phyloP scores from a whole-genome alignment of 1,284 basidiomycete genomes.

The Pascua sp. region DNA sequence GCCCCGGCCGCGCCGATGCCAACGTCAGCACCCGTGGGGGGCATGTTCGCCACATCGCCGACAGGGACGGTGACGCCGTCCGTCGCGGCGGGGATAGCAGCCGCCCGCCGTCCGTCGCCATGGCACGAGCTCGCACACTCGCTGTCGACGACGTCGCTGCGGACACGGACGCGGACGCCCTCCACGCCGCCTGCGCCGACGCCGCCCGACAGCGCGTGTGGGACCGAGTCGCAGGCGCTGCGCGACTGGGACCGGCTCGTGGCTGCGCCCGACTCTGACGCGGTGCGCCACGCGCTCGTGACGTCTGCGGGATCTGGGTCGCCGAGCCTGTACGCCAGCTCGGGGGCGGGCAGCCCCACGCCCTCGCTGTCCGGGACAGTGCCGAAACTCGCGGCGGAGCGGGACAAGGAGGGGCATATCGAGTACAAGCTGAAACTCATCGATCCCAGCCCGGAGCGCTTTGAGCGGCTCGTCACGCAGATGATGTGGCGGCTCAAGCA shows the following conservation, averaged over 20 bases:
- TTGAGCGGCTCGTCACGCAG: slow-evolving; percentile 72
- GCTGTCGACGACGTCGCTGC: slow-evolving; percentile 32
- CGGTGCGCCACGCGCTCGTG: slow-evolving; percentile 33
- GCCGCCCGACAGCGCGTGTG: slow-evolving; percentile 1
- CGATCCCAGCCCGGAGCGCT: slow-evolving; percentile 47
- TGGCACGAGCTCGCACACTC: slow-evolving; percentile 45
- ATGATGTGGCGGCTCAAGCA: slow-evolving; percentile 91
- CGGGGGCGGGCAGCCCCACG: background rate
- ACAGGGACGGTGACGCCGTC: background rate
- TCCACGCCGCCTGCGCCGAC: slow-evolving; percentile 3
- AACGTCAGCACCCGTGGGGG: too few species aligned
- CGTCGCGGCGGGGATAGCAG: background rate
- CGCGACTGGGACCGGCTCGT: slow-evolving; percentile 40
- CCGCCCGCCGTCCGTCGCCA: slow-evolving; percentile 38
- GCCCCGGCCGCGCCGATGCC: too few species aligned
- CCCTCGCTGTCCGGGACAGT: background rate
- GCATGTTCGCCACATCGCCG: too few species aligned
- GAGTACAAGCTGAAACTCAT: slow-evolving; percentile 51
- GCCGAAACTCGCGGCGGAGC: slow-evolving; percentile 45
- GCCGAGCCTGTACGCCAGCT: slow-evolving; percentile 4
- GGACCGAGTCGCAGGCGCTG: slow-evolving; percentile 24
- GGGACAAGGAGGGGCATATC: slow-evolving; percentile 49
- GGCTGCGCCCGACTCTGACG: slow-evolving; percentile 25
- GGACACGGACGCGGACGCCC: slow-evolving; percentile 5
- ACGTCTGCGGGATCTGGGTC: slow-evolving; percentile 22